Base-by-base conservation (phyloP, 169 alveolate species). In the Besnoitia besnoiti region DNA sequence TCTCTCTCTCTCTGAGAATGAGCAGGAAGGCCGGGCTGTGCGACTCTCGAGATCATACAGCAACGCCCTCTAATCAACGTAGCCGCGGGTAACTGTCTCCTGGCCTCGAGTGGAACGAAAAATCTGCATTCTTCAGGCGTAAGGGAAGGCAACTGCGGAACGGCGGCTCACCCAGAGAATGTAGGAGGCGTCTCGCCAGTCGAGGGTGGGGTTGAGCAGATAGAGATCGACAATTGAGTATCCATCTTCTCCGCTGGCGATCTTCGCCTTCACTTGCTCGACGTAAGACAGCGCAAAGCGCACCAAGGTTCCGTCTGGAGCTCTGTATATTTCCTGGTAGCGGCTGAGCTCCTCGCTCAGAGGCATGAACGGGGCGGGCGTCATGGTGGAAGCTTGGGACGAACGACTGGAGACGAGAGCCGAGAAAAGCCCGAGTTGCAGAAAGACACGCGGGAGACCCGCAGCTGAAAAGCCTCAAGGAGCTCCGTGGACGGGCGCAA, bases 141-240 rank as follows among this genome's bases (percentile, higher is more conserved):
- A 67, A 67, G 44, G 19, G 46, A 14, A 5, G 46, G n/a, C 19
- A 16, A 37, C 87, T 0, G 30, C 14, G 33, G 30, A 39, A 40
- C 59, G 37, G 37, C 21, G 33, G 40, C 87, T 16, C 40, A 77
- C 87, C 50, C 40, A 19, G 33, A 77, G 16, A 35, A 77, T 19
- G 87, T 16, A 77, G 37, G 35, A 37, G 59, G 21, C 59, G 30
- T 77, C 87, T 39, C 16, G 59, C 87, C 87, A 77, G 47, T 37
- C 33, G 61, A 37, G 55, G 3, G 59, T 37, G 50, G 87, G 87
- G 30, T 77, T 77, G 44, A 77, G 87, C 30, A 77, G 55, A 37
- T 77, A 77, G 40, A 77, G 87, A 44, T 77, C 55, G 16, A 77
- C 49, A n/a, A 47, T 39, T 3, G 85, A 75, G 49, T 1, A 1